These are phyloP conservation scores for Chloridella minuta DNA, from an alignment of 352 stramenopile species.

Conservation along the genomic window DNA sequence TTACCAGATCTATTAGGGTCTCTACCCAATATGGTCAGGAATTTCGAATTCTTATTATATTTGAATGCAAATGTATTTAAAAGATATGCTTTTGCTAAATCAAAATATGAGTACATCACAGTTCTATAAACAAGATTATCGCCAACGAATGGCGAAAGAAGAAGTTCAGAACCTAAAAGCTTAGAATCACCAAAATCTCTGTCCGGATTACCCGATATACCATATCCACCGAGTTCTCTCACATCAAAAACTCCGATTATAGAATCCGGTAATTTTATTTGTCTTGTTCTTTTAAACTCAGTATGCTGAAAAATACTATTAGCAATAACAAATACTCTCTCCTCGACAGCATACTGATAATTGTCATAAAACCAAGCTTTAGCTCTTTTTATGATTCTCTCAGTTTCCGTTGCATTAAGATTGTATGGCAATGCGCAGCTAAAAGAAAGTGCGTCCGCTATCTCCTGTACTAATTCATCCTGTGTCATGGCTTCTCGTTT, in stretches of 20 bases:
- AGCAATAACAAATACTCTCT: background rate
- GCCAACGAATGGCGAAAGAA: too few species aligned
- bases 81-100: background rate
- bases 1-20: background rate
- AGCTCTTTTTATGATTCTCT: background rate
- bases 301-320: background rate
- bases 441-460: background rate
- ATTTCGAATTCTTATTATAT: background rate
- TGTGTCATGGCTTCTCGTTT: too few species aligned
- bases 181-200: too few species aligned
- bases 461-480: background rate
- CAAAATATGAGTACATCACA: background rate
- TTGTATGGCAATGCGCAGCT: background rate
- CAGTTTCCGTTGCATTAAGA: background rate
- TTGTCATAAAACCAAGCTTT: background rate
- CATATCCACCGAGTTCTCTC: background rate
- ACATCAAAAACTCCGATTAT: background rate
- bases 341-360: background rate
- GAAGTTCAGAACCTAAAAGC: too few species aligned
- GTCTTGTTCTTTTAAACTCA: background rate
- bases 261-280: background rate
- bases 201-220: background rate
- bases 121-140: background rate
- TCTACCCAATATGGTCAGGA: background rate
- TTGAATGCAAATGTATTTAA: background rate